phyloP scores from a whole-genome alignment of 305 asterid species.

The Salvia sclarea region DNA sequence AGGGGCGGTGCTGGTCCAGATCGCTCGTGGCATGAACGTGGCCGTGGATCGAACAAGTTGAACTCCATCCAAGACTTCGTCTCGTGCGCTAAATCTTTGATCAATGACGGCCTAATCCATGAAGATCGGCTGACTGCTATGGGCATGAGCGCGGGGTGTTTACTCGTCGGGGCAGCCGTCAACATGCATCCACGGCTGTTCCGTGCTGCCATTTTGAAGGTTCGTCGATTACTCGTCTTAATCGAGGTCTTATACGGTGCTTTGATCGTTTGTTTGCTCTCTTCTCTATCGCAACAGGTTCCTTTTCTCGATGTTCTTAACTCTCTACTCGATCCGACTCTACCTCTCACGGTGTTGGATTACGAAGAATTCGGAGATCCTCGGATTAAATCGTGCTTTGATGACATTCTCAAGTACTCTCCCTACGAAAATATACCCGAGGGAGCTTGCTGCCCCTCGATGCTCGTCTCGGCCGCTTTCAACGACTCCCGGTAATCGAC shows the following conservation, averaged over 20 bases:
- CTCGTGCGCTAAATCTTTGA: constrained; percentile 66
- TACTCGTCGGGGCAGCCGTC: constrained; percentile 78
- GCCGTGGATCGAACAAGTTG: constrained; percentile 76
- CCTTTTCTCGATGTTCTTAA: constrained; percentile 87
- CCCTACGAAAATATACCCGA: constrained; percentile 75
- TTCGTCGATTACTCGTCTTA: constrained; percentile 18
- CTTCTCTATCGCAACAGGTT: constrained; percentile 47
- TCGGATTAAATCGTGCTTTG: constrained; percentile 46
- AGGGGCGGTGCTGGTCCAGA: constrained; percentile 89
- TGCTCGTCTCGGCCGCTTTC: constrained; percentile 76
- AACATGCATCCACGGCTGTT: constrained; percentile 75
- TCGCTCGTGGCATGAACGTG: constrained; percentile 75
- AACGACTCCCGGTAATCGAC: constrained; percentile 75
- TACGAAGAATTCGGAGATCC: constrained; percentile 97
- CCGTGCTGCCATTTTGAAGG: constrained; percentile 84
- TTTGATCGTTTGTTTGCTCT: neutral
- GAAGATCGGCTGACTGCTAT: constrained; percentile 57
- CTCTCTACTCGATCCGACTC: constrained; percentile 71
- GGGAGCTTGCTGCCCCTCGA: constrained; percentile 76
- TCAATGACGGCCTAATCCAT: constrained; percentile 58
- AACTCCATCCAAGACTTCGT: constrained; percentile 73
- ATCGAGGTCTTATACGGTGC: neutral
- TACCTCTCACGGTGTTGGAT: constrained; percentile 86
- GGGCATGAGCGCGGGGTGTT: constrained; percentile 85
- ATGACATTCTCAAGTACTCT: constrained; percentile 70